Conservation (phyloP, 2,329 filamentous ascomycete genomes). For the Colletotrichum tofieldiae region DNA sequence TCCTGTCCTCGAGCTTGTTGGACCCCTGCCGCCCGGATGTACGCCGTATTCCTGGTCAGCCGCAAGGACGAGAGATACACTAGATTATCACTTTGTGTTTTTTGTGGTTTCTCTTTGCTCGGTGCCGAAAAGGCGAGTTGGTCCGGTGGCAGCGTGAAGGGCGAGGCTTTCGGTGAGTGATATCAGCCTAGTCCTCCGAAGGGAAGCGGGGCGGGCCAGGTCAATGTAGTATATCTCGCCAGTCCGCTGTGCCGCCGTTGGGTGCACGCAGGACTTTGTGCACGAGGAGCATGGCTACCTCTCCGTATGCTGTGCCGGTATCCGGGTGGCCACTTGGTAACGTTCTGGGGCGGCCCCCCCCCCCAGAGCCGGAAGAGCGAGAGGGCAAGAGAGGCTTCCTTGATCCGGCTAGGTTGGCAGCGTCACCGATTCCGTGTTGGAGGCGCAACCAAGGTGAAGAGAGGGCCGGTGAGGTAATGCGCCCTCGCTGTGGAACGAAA, state of each 20-base stretch:
- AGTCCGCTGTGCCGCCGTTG: neutral
- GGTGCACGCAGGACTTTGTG: neutral
- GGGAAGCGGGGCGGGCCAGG: too few relatives aligned
- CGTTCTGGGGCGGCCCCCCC: neutral
- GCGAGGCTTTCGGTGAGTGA: slow-evolving; percentile 27
- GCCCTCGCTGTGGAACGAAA: neutral
- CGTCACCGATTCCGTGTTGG: slow-evolving; percentile 32
- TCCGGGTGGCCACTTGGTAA: slow-evolving; percentile 5
- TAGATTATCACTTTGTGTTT: neutral
- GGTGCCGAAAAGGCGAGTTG: slow-evolving; percentile 18
- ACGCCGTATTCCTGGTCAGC: neutral
- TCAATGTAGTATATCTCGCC: neutral
- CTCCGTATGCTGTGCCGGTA: neutral
- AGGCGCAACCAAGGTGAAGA: slow-evolving; percentile 15
- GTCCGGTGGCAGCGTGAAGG: neutral
- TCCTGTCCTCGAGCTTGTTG: neutral
- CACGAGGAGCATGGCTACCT: neutral
- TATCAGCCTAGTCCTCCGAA: slow-evolving; percentile 25
- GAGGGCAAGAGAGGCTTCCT: slow-evolving; percentile 17
- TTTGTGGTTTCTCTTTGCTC: neutral
- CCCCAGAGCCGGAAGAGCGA: neutral
- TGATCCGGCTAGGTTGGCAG: slow-evolving; percentile 26
- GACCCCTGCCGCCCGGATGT: slow-evolving; percentile 1
- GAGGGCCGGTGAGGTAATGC: slow-evolving; percentile 32
- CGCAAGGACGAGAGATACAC: neutral